phyloP scores from a whole-genome alignment of 305 asterid species.

The Fraxinus floribunda region DNA sequence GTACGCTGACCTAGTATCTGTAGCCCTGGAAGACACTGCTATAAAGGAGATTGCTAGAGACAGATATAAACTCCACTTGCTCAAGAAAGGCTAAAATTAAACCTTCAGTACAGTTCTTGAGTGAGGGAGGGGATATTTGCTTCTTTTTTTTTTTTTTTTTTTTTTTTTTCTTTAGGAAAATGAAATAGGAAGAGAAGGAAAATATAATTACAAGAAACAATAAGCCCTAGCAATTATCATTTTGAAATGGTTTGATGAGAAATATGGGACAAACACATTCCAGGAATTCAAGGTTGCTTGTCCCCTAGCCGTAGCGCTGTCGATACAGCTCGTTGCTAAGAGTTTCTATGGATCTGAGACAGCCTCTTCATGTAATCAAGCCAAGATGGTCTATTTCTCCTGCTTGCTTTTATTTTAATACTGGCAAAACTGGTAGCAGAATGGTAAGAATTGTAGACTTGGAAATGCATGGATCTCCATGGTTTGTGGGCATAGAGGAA shows the following conservation, averaged over 20 bases:
- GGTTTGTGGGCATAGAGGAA: neutral
- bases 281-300: neutral
- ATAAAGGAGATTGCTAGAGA: conserved; percentile 1
- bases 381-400: neutral
- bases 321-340: neutral
- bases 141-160: no score
- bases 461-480: neutral
- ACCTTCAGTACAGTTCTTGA: neutral
- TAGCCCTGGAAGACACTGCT: neutral
- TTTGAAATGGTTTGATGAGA: neutral
- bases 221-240: neutral
- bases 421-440: neutral
- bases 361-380: neutral
- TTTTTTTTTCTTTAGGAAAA: neutral
- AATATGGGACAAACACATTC: neutral
- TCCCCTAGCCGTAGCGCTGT: neutral
- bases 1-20: neutral
- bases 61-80: neutral
- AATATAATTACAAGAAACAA: neutral
- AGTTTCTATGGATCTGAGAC: neutral
- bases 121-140: neutral
- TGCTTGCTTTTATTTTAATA: neutral
- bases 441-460: neutral
- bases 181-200: neutral
- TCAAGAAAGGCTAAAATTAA: neutral